Percentiles rank a stretch among this genome's conserved stretches.
phyloP scores from a whole-genome alignment of 805 yeast genomes.

The Ogataea paradorogensis region DNA sequence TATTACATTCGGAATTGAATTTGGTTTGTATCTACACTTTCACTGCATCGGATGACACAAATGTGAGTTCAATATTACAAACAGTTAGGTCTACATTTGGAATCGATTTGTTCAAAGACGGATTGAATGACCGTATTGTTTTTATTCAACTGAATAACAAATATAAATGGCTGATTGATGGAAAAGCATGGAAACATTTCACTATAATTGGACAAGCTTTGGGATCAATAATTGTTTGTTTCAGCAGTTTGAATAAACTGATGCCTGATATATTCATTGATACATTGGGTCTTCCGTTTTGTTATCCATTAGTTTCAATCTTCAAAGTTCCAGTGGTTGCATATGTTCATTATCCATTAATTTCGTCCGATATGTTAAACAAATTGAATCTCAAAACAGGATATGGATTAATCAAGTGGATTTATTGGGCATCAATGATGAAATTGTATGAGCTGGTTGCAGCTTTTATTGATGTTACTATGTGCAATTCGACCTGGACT shows the following conservation, averaged over 20 bases:
- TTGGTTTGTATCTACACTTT: slow-evolving; percentile 62
- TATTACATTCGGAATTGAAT: slow-evolving; percentile 45
- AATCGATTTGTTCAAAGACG: slow-evolving; percentile 23
- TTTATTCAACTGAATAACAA: slow-evolving; percentile 32
- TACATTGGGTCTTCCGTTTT: slow-evolving; percentile 91
- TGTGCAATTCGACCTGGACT: slow-evolving; percentile 93
- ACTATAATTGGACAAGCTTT: slow-evolving; percentile 86
- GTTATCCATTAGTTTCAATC: slow-evolving; percentile 63
- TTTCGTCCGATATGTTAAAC: slow-evolving; percentile 81
- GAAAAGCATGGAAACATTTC: slow-evolving; percentile 68
- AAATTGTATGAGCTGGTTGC: slow-evolving; percentile 65
- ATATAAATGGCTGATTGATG: slow-evolving; percentile 58
- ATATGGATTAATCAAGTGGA: slow-evolving; percentile 39
- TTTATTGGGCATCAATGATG: slow-evolving; percentile 74
- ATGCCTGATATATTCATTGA: slow-evolving; percentile 92
- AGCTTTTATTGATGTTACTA: slow-evolving; percentile 56
- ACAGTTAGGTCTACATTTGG: slow-evolving; percentile 29
- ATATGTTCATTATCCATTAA: slow-evolving; percentile 93
- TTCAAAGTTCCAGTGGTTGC: slow-evolving; percentile 74
- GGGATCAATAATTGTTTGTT: slow-evolving; percentile 67
- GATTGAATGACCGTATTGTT: slow-evolving; percentile 29
- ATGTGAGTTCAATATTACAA: slow-evolving; percentile 25
- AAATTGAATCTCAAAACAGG: slow-evolving; percentile 41
- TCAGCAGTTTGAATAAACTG: slow-evolving; percentile 65
- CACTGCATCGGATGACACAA: slow-evolving; percentile 23